Base-by-base conservation (phyloP, 1,139 yeast genomes). In the Candida pseudoviswanathii region DNA sequence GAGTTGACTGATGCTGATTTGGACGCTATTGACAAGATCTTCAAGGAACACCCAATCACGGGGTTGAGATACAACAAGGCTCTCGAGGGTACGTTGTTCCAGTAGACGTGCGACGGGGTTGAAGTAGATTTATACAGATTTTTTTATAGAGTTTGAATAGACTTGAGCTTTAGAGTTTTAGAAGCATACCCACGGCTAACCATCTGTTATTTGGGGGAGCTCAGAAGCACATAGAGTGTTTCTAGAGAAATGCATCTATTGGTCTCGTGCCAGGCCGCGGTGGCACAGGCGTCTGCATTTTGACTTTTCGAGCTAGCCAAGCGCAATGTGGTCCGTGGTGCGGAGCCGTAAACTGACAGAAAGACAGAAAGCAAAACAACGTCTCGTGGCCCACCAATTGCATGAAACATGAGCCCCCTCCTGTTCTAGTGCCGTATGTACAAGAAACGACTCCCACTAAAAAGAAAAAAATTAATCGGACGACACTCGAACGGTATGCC, bases 1-100 rank as follows among this genome's bases (percentile, higher is more conserved):
- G 65, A 67, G 10, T 70, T 89, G 52, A 61, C 82, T 8, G 80
- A 75, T 31, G 78, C 62, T 0, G 90, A 86, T 54, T 75, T 85
- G 58, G 65, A 66, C 0, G 77, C 71, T 37, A 73, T 84, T 47
- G 75, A 81, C 50, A 63, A 67, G 8, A 73, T 81, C 52, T 62
- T 59, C 26, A 53, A 51, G 26, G 50, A 56, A 32, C 46, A 54
- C 41, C 57, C 57, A 11, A 47, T 60, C 29, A 44, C 46, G 24
- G 64, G 64, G 16, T 48, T 47, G 4, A 56, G 64, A 50, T 59
- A 58, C 40, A 59, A 56, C 42, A 53, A 50, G 31, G 49, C 43
- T n/a, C 41, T 50, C 34, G 58, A 54, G 46, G 52, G 48, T 30
- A 50, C 58, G 11, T 43, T 54, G 10, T 49, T 54, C 31, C 54